phyloP scores from a whole-genome alignment of 306 rosid genomes.

The Neltuma alba region DNA sequence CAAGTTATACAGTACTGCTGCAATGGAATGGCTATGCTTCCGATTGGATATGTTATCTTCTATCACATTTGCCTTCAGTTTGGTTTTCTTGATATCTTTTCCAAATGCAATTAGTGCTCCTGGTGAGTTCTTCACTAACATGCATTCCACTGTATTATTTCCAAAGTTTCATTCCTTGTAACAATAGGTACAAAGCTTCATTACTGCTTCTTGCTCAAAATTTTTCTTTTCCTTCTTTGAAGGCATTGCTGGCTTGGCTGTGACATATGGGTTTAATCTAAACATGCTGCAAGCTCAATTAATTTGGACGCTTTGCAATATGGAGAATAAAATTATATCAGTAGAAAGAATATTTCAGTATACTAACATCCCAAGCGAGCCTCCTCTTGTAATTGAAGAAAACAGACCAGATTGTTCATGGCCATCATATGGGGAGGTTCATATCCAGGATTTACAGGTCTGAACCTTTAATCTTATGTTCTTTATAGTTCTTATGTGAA shows the following conservation, averaged over 20 bases:
- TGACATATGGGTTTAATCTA: constrained; percentile 79
- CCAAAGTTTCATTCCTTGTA: background rate
- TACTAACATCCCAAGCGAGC: constrained; percentile 69
- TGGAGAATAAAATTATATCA: constrained; percentile 86
- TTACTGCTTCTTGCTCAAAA: background rate
- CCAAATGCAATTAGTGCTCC: constrained; percentile 66
- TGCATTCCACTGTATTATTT: constrained; percentile 1
- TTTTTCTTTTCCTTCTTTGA: background rate
- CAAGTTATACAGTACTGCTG: constrained; percentile 54
- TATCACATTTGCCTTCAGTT: constrained; percentile 59
- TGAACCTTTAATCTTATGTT: background rate
- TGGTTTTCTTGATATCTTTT: constrained; percentile 70
- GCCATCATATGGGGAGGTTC: constrained; percentile 78
- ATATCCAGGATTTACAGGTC: constrained; percentile 71
- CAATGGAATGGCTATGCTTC: constrained; percentile 78
- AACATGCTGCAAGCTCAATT: constrained; percentile 51
- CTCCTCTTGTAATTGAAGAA: constrained; percentile 67
- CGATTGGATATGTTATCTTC: constrained; percentile 71
- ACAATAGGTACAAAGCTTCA: constrained; percentile 4
- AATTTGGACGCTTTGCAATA: constrained; percentile 57
- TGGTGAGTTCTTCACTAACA: constrained; percentile 47
- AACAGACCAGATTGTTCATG: constrained; percentile 62
- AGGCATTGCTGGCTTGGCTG: constrained; percentile 88
- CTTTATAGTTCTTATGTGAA: background rate
- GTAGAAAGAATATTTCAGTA: constrained; percentile 87